Base-by-base conservation (phyloP, 2,329 filamentous ascomycete species). In the Geosmithia putterillii region DNA sequence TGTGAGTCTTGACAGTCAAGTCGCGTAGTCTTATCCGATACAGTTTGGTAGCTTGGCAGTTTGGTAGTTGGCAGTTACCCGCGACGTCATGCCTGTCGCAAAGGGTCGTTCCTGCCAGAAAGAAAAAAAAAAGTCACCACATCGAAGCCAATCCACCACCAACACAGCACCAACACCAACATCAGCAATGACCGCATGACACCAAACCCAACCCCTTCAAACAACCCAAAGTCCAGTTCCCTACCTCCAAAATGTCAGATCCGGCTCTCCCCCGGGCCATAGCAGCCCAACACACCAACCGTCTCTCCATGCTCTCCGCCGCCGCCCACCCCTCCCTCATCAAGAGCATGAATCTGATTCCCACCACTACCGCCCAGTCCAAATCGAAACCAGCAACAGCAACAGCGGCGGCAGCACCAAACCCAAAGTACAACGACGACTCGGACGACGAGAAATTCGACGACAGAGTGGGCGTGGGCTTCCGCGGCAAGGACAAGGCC, bases 251-350 rank as follows among this genome's bases (percentile, higher is more conserved):
- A 38, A 38, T 9, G n/a, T 10, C 5, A 38, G 15, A 32, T 9
- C 28, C 10, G 28, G 10, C 28, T 6, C 4, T 32, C 28, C 28
- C 28, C 28, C 28, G 6, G 10, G 10, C 28, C 28, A 14, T 32
- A 9, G 10, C 28, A 12, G 15, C 6, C 10, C 10, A 32, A 32
- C 50, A 66, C 41, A 54, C 62, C 46, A 70, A 70, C 59, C 58
- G 58, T 46, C 62, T 70, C 45, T 59, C 63, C 45, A 57, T 70
- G 42, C 54, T 60, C 28, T 32, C 15, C 50, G 49, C 63, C 35
- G 50, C 64, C 42, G 56, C 58, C 9, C 60, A 59, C 45, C 51
- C 58, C 4, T 54, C 54, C 22, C 51, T 66, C 44, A 55, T 64
- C 18, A 51, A 54, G 18, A 54, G 52, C 20, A 55, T 57, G 47